Evolutionary conservation across 495 filamentous ascomycete species (phyloP), one percentile per base, ranked within the genome.

Genomic region (Podospora appendiculata): DNA sequence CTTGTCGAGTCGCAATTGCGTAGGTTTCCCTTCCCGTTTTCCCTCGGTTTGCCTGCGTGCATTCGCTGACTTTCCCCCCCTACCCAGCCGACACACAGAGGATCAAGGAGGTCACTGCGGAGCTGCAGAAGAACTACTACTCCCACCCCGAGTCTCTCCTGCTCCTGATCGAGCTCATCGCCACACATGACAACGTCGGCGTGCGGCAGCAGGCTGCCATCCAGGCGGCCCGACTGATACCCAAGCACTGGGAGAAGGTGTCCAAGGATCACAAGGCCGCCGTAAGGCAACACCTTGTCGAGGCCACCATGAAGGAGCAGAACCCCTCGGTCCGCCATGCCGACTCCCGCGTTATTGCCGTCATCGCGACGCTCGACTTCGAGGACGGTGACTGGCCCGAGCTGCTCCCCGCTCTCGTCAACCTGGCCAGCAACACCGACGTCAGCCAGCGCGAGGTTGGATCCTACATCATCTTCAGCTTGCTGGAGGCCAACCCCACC

Each of bases 61-160:
- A n/a, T 70, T 69, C 52, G 60, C 71, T 60, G 66, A 77, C 67
- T 65, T 63, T 42, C 32, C 34, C 18, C 52, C 25, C 48, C 32
- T 45, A 47, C 49, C 47, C 56, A 90, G 86, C 88, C 58, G 83
- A 91, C 64, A 91, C 88, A 43, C 77, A 84, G 34, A 80, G 75
- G 56, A 83, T 98, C 63, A 96, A 96, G 77, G 80, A 85, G 48
- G 90, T 90, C 35, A 98, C 93, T n/a, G 80, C 84, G 10, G 80
- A 86, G 55, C 80, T 98, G 45, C 90, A 91, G 69, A 89, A 92
- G 63, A 87, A 88, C 61, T 96, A 87, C 77, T 97, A 93, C 70
- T 82, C 82, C 52, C 80, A 91, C 51, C 89, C 92, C 6, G 79
- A 88, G 53, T 86, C 89, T 4, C 82, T 98, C 8, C 75, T 88